Base-by-base conservation (phyloP, 257 asterid genomes). In the Echium plantagineum region DNA sequence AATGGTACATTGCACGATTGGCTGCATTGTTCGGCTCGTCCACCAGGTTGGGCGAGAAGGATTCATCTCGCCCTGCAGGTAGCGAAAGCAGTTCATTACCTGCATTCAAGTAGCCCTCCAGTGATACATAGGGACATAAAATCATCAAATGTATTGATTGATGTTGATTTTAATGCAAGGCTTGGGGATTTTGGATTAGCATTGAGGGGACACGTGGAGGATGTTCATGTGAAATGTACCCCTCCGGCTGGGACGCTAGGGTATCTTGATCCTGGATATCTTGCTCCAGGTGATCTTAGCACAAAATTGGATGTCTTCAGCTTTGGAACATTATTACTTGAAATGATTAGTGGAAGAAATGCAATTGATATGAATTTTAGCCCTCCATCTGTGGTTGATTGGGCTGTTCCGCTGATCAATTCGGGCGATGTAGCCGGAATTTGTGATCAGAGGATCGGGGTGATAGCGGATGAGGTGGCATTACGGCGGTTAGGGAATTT, bases 161-260 rank as follows among this genome's bases (percentile, higher is more conserved):
- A 87, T 73, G 65, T 70, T 26, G 66, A 61, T 0, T 81, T 55
- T 55, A 71, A 72, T 35, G 94, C 89, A 3, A 86, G 97, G 57
- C 66, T 87, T 3, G 76, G 96, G 57, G 97, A 90, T 68, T 90
- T 90, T 68, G 97, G 97, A 0, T 30, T 90, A 71, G 83, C 97
- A 7, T 69, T 90, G 67, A 77, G 87, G 20, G 97, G 95, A 5
- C 80, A 81, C 77, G 93, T 74, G 76, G 97, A 83, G 79, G 97
- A 89, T 48, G 87, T 79, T 10, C 73, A 64, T 55, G 82, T 70
- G 12, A 75, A 62, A 59, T 74, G 88, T 18, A 86, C 97, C 35
- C 97, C 94, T 21, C 97, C 97, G 63, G 97, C 97, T 21, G 97
- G 97, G 48, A 90, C 96, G 19, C 62, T 90, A 3, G 97, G 97